Evolutionary conservation across 75 land plant species (phyloP).

Genomic region (Chamaecyparis obtusa): DNA sequence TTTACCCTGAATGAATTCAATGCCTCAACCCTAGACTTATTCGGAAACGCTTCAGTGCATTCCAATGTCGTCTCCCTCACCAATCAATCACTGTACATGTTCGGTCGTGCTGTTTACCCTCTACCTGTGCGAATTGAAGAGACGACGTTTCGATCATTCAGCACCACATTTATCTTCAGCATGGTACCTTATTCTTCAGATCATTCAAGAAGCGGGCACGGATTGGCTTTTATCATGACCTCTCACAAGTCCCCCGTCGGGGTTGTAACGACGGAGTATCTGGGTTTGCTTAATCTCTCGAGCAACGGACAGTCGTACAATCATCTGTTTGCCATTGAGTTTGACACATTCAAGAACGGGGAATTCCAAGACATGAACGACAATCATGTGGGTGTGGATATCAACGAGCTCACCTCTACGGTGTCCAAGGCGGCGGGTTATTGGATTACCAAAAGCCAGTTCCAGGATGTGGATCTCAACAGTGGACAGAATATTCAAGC

Average conservation of each 20-base stretch:
- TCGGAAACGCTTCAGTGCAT: neutral
- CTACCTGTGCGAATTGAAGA: neutral
- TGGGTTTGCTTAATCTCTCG: conserved; percentile 20
- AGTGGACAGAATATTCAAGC: neutral
- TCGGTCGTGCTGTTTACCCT: conserved; percentile 7
- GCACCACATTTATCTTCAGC: conserved; percentile 11
- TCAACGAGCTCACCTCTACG: conserved; percentile 10
- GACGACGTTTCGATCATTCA: neutral
- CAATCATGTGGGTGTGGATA: conserved; percentile 20
- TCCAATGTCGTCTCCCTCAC: neutral
- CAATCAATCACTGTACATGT: neutral
- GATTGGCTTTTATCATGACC: conserved; percentile 6
- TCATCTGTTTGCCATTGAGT: conserved; percentile 22
- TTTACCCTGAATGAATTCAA: neutral
- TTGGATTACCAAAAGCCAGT: neutral
- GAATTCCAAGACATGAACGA: conserved; percentile 17
- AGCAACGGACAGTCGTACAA: conserved; percentile 8
- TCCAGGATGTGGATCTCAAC: neutral
- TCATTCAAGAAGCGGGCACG: neutral
- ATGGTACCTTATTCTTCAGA: neutral
- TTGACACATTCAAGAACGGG: conserved; percentile 12
- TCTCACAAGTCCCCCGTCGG: neutral
- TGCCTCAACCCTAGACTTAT: neutral
- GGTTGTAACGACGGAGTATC: neutral
- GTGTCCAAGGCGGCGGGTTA: conserved; percentile 1